Evolutionary conservation across 208 protist genomes (phyloP), one percentile per base, ranked within the genome.

Genomic region (Leishmania gerbilli): DNA sequence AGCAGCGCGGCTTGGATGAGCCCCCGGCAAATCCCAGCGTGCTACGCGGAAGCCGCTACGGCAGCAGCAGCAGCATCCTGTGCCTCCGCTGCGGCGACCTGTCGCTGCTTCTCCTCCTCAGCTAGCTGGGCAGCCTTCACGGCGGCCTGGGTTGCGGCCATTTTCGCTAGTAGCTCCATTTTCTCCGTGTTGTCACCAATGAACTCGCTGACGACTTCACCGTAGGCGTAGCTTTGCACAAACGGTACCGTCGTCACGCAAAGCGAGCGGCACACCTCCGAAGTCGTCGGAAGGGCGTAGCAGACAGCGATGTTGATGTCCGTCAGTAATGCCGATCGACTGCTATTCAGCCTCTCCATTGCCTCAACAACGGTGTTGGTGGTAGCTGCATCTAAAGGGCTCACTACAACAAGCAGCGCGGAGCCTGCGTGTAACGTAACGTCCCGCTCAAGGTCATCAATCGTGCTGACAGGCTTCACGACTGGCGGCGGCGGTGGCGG

Each of bases 121-220:
- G 83, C 87, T 53, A 92, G 51, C 31, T 71, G 71, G 40, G 68
- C 74, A 13, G 83, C 85, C 65, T 87, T 87, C 49, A 85, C 81
- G 11, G 81, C 79, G 19, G 87, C 80, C 11, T 74, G 82, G 24
- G 87, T 78, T 3, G 85, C 86, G 5, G 94, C 90, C 58, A 91
- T 13, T 71, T 91, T 95, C 2, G 92, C 88, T 11, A 97, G 60
- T 24, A 97, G 80, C 37, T 87, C 65, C 45, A 86, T 89, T 80
- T 97, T 97, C 21, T 95, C 90, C 2, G 87, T 76, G 71, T 95
- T 97, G 74, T 97, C 88, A 8, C 94, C 94, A 15, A 80, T 69
- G 76, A 97, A 95, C 47, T 71, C 56, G 2, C 78, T 67, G 0
- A 95, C 71, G 15, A 86, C 78, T 17, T 80, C 81, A n/a, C 94